Percentiles rank a stretch among this genome's conserved stretches.
Evolutionary conservation across 1,284 basidiomycete genomes (phyloP).

Genomic region (Rhodotorula glutinis): DNA sequence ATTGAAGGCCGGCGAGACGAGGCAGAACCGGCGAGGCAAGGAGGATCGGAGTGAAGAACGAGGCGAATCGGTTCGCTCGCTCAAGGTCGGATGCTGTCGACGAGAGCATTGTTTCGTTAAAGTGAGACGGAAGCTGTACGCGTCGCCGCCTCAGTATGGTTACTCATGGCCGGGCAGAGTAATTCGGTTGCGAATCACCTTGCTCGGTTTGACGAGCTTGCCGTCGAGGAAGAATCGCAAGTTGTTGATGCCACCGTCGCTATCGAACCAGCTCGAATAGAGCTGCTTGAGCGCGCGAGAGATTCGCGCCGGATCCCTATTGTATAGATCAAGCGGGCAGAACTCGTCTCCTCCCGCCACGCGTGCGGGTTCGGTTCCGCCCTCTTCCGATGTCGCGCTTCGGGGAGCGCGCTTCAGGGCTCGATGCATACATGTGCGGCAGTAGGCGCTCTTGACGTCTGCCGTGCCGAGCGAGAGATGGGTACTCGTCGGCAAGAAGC

Average conservation of each 20-base stretch:
- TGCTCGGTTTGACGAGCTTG: conserved; percentile 57
- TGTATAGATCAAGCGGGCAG: conserved; percentile 85
- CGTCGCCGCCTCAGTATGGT: too few relatives aligned
- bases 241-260: conserved; percentile 68
- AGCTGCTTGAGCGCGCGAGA: conserved; percentile 63
- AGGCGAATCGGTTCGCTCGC: conserved; percentile 45
- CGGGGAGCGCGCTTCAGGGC: conserved; percentile 48
- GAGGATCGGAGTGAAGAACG: conserved; percentile 57
- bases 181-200: conserved; percentile 51
- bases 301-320: conserved; percentile 60
- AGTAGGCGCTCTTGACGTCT: conserved; percentile 64
- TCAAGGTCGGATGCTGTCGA: background rate
- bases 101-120: background rate
- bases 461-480: conserved; percentile 61
- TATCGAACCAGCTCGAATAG: conserved; percentile 68
- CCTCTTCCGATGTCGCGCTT: background rate
- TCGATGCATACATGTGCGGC: conserved; percentile 86
- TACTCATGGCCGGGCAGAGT: too few relatives aligned
- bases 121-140: background rate
- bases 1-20: conserved; percentile 64
- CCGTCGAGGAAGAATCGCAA: conserved; percentile 72
- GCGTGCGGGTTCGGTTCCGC: background rate
- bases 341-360: conserved; percentile 57
- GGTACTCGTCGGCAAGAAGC: conserved; percentile 66
- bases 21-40: conserved; percentile 58